Base-by-base conservation (phyloP, 208 protist species). In the Vickermania spadyakhi region DNA sequence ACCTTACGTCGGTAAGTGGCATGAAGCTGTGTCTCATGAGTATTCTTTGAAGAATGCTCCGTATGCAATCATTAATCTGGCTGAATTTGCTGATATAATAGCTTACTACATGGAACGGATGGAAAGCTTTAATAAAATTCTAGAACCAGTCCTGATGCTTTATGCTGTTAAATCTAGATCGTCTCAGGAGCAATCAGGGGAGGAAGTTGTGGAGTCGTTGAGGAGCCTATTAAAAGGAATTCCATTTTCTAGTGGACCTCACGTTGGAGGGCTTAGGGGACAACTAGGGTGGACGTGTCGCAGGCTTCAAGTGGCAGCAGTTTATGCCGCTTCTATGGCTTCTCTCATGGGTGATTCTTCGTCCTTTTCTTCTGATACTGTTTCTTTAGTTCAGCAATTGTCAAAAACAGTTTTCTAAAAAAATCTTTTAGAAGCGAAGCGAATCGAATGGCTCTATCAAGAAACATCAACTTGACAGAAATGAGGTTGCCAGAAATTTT, bases 71-170 rank as follows among this genome's bases (percentile, higher is more conserved):
- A 80, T 86, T 22, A 78, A 72, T 5, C 0, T 83, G 14, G 66
- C 75, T 0, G 82, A 93, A 58, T 90, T 90, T 79, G 66, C 83
- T 0, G 86, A 93, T 42, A 88, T 73, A 1, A 77, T 72, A 3
- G 78, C 68, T 13, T 86, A 82, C 60, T 82, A 89, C 55, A 81
- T 82, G 60, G 86, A 93, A 65, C 79, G 86, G 7, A 68, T 86
- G 27, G 64, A 70, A 42, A 70, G 66, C 2, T 60, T 93, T 7
- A 50, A 49, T 22, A 57, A 72, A 31, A n/a, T 87, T 5, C 58
- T 83, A 3, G 70, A 72, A 3, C 68, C 68, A 0, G 73, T 69
- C 5, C 45, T 28, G 13, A 27, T 27, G 13, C 7, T 27, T 55
- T 11, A 5, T 22, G 21, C 13, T 23, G 36, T 45, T 45, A 7